Percentiles rank a stretch among this genome's conserved stretches.
phyloP scores from a whole-genome alignment of 352 stramenopile genomes.

The Thalassiosira livingstoniorum region DNA sequence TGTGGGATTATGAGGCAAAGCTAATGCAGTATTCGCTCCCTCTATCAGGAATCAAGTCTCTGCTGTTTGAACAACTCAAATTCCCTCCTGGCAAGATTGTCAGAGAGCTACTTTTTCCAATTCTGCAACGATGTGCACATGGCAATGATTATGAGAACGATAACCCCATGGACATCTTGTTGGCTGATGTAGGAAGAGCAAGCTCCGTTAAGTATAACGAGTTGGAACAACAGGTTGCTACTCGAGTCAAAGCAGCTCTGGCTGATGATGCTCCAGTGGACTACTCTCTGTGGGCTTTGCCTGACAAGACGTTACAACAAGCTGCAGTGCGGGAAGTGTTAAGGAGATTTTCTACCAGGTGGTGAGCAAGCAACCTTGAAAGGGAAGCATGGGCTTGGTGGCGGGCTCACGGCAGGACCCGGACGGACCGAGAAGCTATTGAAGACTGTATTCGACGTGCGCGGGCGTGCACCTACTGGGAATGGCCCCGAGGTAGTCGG shows the following conservation, averaged over 20 bases:
- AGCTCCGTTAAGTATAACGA: background rate
- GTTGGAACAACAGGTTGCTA: background rate
- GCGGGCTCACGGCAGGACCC: background rate
- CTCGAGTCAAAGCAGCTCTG: slow-evolving; percentile 2
- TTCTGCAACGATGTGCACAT: background rate
- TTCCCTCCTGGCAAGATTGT: slow-evolving; percentile 28
- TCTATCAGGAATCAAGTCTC: background rate
- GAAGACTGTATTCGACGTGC: slow-evolving; percentile 22
- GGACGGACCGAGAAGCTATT: slow-evolving; percentile 11
- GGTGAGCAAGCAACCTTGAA: background rate
- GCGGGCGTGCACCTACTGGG: slow-evolving; percentile 19
- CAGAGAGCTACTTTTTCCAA: no score
- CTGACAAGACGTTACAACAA: slow-evolving; percentile 8
- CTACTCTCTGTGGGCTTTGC: slow-evolving; percentile 16
- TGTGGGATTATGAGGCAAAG: slow-evolving; percentile 13
- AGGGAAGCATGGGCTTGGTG: background rate
- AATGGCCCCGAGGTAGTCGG: slow-evolving; percentile 47
- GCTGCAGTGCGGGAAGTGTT: background rate
- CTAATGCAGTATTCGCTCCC: background rate
- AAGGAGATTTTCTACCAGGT: slow-evolving; percentile 5
- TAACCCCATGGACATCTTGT: background rate
- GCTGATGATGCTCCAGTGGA: slow-evolving; percentile 52
- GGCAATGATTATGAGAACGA: background rate
- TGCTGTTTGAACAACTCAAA: slow-evolving; percentile 2
- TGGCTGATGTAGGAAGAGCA: background rate